Evolutionary conservation across 768 basidiomycete species (phyloP).

Genomic region (Tricholoma sp.): DNA sequence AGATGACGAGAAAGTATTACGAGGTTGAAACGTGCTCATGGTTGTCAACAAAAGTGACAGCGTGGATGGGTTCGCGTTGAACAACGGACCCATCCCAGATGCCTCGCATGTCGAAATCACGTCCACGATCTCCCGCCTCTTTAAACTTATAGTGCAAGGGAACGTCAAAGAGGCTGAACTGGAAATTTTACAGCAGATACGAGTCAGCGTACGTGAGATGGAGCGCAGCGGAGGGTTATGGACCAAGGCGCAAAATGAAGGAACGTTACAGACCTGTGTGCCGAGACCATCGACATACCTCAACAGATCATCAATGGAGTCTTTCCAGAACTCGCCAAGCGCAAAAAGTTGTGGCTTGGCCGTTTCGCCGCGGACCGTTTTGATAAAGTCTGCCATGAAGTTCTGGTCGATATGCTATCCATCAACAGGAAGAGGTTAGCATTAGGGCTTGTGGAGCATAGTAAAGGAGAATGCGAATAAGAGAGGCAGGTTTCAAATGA

Average conservation of each 20-base stretch:
- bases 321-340: background rate
- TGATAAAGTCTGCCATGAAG: background rate
- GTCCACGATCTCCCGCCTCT: background rate
- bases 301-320: background rate
- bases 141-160: background rate
- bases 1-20: background rate
- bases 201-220: background rate
- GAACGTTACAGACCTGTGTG: background rate
- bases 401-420: background rate
- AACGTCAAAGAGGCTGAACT: background rate
- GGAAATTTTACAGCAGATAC: background rate
- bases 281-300: background rate
- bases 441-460: background rate
- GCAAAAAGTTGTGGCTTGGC: background rate
- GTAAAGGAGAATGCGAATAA: background rate
- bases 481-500: background rate
- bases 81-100: background rate
- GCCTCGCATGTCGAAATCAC: background rate
- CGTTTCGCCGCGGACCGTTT: background rate
- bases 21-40: background rate
- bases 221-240: background rate
- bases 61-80: background rate
- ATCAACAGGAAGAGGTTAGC: background rate
- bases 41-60: background rate
- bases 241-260: background rate